Conservation (phyloP, 1,284 basidiomycete species). For the Phlebopus sp. region DNA sequence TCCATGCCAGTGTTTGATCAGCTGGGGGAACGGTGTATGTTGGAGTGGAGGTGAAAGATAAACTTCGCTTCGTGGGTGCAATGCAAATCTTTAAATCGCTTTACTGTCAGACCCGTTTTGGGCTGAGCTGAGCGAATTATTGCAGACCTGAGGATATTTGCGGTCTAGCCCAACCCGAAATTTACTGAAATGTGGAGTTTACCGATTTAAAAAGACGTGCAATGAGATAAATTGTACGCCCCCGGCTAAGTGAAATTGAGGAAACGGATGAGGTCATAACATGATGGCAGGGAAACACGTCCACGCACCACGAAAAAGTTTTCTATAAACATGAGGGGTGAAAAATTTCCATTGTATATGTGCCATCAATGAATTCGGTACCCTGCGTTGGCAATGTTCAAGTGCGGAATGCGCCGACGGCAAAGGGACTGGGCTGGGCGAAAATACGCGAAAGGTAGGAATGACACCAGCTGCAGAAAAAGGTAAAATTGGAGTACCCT, state of each 20-base stretch:
- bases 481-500: no score
- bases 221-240: constrained; percentile 9
- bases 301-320: no score
- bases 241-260: constrained; percentile 27
- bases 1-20: constrained; percentile 16
- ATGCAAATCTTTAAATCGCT: background rate
- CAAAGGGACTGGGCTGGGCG: no score
- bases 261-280: constrained; percentile 23
- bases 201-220: constrained; percentile 13
- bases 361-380: no score
- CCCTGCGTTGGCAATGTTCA: no score
- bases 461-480: no score
- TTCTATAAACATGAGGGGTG: no score
- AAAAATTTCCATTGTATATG: no score
- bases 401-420: no score
- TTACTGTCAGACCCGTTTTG: background rate
- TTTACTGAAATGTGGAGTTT: constrained; percentile 17
- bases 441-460: no score
- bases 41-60: background rate
- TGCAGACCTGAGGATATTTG: constrained; percentile 19
- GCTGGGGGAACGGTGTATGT: background rate
- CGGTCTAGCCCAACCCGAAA: constrained; percentile 23
- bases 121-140: constrained; percentile 5
- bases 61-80: constrained; percentile 1
- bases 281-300: no score